Evolutionary conservation across 139 green algal genomes (phyloP).

Genomic region (Picochlorum sp.): DNA sequence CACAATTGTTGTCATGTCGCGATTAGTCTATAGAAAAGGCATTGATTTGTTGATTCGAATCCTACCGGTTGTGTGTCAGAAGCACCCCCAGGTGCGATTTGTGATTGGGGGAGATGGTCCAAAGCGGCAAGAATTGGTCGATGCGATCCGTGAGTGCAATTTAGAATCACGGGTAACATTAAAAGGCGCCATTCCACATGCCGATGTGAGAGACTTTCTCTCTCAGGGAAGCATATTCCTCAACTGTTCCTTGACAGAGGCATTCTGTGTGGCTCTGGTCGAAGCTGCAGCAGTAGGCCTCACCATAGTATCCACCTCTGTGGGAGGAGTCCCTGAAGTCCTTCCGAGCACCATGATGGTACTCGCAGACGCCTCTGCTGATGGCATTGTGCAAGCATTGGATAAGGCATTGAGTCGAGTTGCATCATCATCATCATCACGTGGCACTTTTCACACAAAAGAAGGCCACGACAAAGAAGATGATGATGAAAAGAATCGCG

Average conservation of each 20-base stretch:
- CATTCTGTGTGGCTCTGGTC: constrained; percentile 96
- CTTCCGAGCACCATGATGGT: constrained; percentile 79
- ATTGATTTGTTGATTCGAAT: constrained; percentile 83
- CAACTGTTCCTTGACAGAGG: constrained; percentile 90
- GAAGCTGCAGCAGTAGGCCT: constrained; percentile 85
- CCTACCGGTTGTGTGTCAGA: constrained; percentile 66
- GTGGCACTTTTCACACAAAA: constrained; percentile 10
- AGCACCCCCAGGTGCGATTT: constrained; percentile 61
- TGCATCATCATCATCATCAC: no score
- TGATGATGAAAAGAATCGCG: no score
- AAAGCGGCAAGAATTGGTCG: constrained; percentile 69
- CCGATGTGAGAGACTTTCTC: constrained; percentile 43
- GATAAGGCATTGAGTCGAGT: constrained; percentile 29
- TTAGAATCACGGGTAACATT: constrained; percentile 66
- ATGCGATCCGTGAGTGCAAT: constrained; percentile 50
- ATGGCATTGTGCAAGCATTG: constrained; percentile 48
- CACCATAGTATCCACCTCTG: constrained; percentile 74
- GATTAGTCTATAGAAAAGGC: constrained; percentile 92
- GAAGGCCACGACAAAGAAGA: not conserved
- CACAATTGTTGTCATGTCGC: constrained; percentile 69
- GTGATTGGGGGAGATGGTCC: constrained; percentile 82
- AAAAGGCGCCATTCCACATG: constrained; percentile 68
- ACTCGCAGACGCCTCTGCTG: constrained; percentile 63
- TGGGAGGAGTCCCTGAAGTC: constrained; percentile 96
- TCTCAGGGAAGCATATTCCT: constrained; percentile 73